These are phyloP conservation scores for Sclerotinia subarctica DNA, from an alignment of 2,329 filamentous ascomycete genomes.

Conservation along the genomic window DNA sequence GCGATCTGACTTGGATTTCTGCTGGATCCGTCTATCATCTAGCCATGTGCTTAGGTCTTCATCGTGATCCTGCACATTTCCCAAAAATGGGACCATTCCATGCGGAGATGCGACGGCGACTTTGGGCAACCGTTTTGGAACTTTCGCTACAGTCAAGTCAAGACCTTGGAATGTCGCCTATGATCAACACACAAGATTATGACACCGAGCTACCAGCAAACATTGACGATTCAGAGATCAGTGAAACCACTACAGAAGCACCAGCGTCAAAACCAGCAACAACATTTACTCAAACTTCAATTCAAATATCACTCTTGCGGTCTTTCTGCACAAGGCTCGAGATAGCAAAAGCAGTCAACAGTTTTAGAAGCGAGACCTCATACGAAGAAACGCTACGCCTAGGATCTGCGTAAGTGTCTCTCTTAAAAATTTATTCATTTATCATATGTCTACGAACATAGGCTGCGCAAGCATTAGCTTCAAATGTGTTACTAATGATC, in stretches of 20 bases:
- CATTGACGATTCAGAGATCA: slow-evolving; percentile 51
- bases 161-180: slow-evolving; percentile 49
- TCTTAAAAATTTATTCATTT: slow-evolving; percentile 27
- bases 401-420: slow-evolving; percentile 40
- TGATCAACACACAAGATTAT: slow-evolving; percentile 47
- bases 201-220: slow-evolving; percentile 51
- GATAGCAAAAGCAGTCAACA: slow-evolving; percentile 47
- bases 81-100: slow-evolving; percentile 47
- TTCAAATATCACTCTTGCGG: slow-evolving; percentile 47
- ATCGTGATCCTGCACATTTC: slow-evolving; percentile 53
- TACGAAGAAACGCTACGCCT: slow-evolving; percentile 49
- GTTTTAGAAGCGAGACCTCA: slow-evolving; percentile 43
- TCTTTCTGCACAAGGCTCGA: slow-evolving; percentile 46
- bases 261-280: slow-evolving; percentile 29
- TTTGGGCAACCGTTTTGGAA: slow-evolving; percentile 56
- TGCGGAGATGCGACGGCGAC: slow-evolving; percentile 52
- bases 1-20: slow-evolving; percentile 52
- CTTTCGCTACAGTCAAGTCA: slow-evolving; percentile 50
- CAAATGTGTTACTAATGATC: not conserved
- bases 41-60: slow-evolving; percentile 56
- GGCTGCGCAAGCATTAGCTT: too few relatives aligned
- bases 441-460: too few relatives aligned
- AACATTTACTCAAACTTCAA: slow-evolving; percentile 48
- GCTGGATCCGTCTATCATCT: slow-evolving; percentile 49
- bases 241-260: slow-evolving; percentile 37